Evolutionary conservation across 176 grass and related monocot genomes (phyloP).

Genomic region (Melocanna baccifera): DNA sequence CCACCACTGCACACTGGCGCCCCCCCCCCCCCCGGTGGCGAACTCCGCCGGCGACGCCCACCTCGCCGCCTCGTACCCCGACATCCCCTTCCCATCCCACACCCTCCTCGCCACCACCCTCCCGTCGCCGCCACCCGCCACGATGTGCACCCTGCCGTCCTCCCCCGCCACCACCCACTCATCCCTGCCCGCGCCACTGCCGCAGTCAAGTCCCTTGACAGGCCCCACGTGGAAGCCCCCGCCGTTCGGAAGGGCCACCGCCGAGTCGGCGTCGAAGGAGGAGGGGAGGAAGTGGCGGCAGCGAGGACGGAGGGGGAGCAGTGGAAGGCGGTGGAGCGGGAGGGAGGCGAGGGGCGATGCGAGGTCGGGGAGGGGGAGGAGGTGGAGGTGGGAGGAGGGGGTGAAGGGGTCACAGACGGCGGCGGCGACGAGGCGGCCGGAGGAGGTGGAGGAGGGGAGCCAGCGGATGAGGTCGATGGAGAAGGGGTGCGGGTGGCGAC

Average conservation of each 20-base stretch:
- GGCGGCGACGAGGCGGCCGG: slow-evolving; percentile 50
- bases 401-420: slow-evolving; percentile 45
- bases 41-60: slow-evolving; percentile 67
- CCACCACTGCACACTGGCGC: slow-evolving; percentile 69
- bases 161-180: slow-evolving; percentile 62
- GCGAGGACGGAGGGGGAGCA: slow-evolving; percentile 45
- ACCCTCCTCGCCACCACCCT: slow-evolving; percentile 46
- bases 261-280: slow-evolving; percentile 34
- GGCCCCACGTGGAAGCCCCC: slow-evolving; percentile 54
- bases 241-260: slow-evolving; percentile 37
- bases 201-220: slow-evolving; percentile 45
- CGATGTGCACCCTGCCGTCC: slow-evolving; percentile 55
- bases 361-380: slow-evolving; percentile 28
- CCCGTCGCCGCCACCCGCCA: slow-evolving; percentile 43
- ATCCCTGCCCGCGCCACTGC: slow-evolving; percentile 9
- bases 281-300: slow-evolving; percentile 36
- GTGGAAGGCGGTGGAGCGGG: slow-evolving; percentile 50
- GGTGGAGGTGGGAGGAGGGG: slow-evolving; percentile 35
- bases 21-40: slow-evolving; percentile 52
- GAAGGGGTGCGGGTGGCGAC: slow-evolving; percentile 49
- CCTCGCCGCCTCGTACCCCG: slow-evolving; percentile 46
- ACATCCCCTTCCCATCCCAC: slow-evolving; percentile 62
- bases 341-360: slow-evolving; percentile 38
- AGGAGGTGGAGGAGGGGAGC: slow-evolving; percentile 47
- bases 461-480: slow-evolving; percentile 65